Conservation (phyloP, 1,284 basidiomycete genomes). For the Pholiota adiposa region DNA sequence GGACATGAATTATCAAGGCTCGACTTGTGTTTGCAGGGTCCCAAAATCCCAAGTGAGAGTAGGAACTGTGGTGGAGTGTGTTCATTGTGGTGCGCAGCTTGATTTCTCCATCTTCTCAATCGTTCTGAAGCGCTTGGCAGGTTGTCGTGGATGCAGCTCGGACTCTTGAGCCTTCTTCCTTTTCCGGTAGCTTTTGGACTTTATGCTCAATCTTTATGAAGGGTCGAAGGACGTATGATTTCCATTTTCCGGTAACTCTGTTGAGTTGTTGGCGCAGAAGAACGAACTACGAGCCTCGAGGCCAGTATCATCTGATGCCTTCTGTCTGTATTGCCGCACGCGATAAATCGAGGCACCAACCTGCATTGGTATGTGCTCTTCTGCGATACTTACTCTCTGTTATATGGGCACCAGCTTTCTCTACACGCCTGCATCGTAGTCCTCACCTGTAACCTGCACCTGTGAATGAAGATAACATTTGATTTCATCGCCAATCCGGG, state of each 20-base stretch:
- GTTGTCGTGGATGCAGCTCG: slow-evolving; percentile 84
- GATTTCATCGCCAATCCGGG: background rate
- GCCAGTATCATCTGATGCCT: background rate
- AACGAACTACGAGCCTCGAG: background rate
- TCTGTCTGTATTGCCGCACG: background rate
- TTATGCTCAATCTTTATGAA: background rate
- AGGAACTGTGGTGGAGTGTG: slow-evolving; percentile 96
- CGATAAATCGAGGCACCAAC: background rate
- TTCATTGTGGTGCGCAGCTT: slow-evolving; percentile 85
- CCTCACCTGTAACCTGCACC: background rate
- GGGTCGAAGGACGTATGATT: background rate
- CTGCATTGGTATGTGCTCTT: background rate
- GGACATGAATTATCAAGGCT: slow-evolving; percentile 99
- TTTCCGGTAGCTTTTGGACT: background rate
- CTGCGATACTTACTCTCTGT: background rate
- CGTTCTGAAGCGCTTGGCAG: slow-evolving; percentile 39
- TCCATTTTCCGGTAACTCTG: background rate
- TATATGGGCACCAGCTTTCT: background rate
- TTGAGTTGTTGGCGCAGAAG: background rate
- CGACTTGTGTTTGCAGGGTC: slow-evolving; percentile 98
- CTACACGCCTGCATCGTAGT: background rate
- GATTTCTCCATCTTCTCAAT: slow-evolving; percentile 5
- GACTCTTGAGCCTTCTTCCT: slow-evolving; percentile 28
- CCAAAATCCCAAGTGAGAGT: slow-evolving; percentile 92
- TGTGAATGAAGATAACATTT: background rate